These are phyloP conservation scores for Plasmodium yoelii DNA, from an alignment of 169 alveolate genomes.

Conservation along the genomic window DNA sequence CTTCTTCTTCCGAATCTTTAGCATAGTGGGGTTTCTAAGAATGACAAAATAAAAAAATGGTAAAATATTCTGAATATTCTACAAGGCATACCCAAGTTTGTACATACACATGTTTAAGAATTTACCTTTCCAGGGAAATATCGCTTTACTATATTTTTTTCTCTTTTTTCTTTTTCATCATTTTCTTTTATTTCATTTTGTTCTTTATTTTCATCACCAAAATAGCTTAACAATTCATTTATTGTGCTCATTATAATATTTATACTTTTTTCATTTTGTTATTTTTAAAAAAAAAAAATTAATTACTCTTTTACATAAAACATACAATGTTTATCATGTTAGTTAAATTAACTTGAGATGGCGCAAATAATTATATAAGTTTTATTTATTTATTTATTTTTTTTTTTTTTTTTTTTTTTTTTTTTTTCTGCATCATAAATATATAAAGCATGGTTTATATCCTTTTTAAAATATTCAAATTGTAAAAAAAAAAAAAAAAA, in stretches of 20 bases:
- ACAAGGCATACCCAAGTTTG: too few relatives aligned
- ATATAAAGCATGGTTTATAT: too few relatives aligned
- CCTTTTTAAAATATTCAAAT: too few relatives aligned
- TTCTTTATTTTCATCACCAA: conserved; percentile 32
- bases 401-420: too few relatives aligned
- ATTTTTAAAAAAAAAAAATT: not conserved
- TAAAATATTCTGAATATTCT: too few relatives aligned
- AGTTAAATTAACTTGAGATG: too few relatives aligned
- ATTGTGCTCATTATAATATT: conserved; percentile 46
- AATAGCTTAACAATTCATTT: conserved; percentile 62
- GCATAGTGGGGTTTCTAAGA: conserved; percentile 68
- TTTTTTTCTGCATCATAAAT: too few relatives aligned
- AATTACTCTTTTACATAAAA: not conserved
- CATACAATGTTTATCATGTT: too few relatives aligned
- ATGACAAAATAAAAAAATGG: not conserved
- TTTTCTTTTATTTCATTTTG: conserved; percentile 7
- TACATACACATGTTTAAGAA: too few relatives aligned
- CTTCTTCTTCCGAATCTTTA: conserved; percentile 37
- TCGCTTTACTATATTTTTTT: conserved; percentile 22
- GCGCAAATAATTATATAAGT: too few relatives aligned
- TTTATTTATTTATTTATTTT: too few relatives aligned
- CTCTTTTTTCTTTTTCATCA: conserved; percentile 20
- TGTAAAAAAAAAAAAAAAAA: too few relatives aligned
- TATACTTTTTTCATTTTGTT: not conserved
- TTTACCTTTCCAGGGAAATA: conserved; percentile 68